Conservation (phyloP, 768 basidiomycete genomes). For the Multifurca ochricompacta region DNA sequence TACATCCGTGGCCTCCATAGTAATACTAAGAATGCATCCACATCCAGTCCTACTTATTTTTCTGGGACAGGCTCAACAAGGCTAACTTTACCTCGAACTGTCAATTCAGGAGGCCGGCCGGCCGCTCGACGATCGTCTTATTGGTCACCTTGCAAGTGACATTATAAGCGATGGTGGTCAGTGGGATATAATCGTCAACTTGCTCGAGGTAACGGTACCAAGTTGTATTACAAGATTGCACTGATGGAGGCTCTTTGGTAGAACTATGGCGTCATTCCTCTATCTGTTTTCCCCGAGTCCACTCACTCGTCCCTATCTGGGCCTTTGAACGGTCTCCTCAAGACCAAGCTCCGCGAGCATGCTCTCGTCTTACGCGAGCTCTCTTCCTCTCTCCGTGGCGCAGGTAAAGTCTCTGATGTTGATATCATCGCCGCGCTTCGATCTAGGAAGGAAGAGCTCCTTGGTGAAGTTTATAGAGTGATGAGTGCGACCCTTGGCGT, state of each 20-base stretch:
- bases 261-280: slow-evolving; percentile 85
- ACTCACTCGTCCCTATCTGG: slow-evolving; percentile 68
- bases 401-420: slow-evolving; percentile 37
- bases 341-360: slow-evolving; percentile 88
- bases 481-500: slow-evolving; percentile 83
- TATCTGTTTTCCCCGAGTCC: slow-evolving; percentile 76
- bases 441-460: slow-evolving; percentile 75
- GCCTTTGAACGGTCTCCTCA: slow-evolving; percentile 71
- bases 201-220: slow-evolving; percentile 43
- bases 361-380: slow-evolving; percentile 71
- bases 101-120: slow-evolving; percentile 74
- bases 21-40: slow-evolving; percentile 24
- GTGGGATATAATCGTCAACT: slow-evolving; percentile 84
- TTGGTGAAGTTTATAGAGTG: slow-evolving; percentile 78
- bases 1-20: background rate
- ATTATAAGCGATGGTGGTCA: slow-evolving; percentile 91
- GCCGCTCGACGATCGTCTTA: slow-evolving; percentile 76
- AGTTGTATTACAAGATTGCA: background rate
- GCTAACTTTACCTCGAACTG: slow-evolving; percentile 84
- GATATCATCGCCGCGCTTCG: slow-evolving; percentile 51
- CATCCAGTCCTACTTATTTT: slow-evolving; percentile 76
- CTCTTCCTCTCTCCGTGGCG: slow-evolving; percentile 42
- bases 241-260: slow-evolving; percentile 22
- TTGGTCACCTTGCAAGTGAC: slow-evolving; percentile 64
- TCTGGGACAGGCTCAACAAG: slow-evolving; percentile 96